phyloP scores from a whole-genome alignment of 2,329 filamentous ascomycete species.

The Magnaporthiopsis rhizophila region DNA sequence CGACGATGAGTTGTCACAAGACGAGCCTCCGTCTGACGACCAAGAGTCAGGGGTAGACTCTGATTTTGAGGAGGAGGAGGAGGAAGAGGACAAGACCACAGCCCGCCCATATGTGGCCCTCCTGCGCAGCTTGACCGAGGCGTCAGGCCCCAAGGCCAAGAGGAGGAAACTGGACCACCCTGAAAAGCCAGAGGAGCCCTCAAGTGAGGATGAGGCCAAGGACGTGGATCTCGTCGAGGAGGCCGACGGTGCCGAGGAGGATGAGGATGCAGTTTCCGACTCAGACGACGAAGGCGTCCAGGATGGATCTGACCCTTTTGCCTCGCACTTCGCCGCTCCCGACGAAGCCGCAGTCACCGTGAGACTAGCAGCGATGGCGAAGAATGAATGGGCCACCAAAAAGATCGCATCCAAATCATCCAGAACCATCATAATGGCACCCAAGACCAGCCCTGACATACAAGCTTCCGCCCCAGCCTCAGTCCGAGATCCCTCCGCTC shows the following conservation, averaged over 20 bases:
- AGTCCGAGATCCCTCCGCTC: slow-evolving; percentile 31
- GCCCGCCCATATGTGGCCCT: slow-evolving; percentile 48
- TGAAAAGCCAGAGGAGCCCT: slow-evolving; percentile 15
- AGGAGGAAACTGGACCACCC: slow-evolving; percentile 46
- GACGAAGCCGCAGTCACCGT: slow-evolving; percentile 52
- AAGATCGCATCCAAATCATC: slow-evolving; percentile 38
- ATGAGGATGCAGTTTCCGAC: slow-evolving; percentile 23
- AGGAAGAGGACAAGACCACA: slow-evolving; percentile 33
- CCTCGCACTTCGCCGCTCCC: slow-evolving; percentile 66
- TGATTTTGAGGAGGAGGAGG: slow-evolving; percentile 38
- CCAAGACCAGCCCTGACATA: slow-evolving; percentile 29
- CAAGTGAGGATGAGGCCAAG: slow-evolving; percentile 26
- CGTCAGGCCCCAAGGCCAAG: slow-evolving; percentile 39
- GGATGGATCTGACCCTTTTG: slow-evolving; percentile 60
- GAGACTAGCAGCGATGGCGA: slow-evolving; percentile 42
- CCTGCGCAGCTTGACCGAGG: slow-evolving; percentile 47
- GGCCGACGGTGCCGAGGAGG: slow-evolving; percentile 37
- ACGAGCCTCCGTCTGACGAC: slow-evolving; percentile 14
- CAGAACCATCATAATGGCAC: slow-evolving; percentile 38
- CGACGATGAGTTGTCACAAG: slow-evolving; percentile 13
- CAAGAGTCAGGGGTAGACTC: slow-evolving; percentile 30
- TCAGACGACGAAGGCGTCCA: slow-evolving; percentile 42
- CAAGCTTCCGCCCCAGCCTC: slow-evolving; percentile 25
- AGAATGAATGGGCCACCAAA: slow-evolving; percentile 42
- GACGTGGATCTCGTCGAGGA: slow-evolving; percentile 38